Evolutionary conservation across 176 grass and related monocot genomes (phyloP).

Genomic region (Phragmites australis): DNA sequence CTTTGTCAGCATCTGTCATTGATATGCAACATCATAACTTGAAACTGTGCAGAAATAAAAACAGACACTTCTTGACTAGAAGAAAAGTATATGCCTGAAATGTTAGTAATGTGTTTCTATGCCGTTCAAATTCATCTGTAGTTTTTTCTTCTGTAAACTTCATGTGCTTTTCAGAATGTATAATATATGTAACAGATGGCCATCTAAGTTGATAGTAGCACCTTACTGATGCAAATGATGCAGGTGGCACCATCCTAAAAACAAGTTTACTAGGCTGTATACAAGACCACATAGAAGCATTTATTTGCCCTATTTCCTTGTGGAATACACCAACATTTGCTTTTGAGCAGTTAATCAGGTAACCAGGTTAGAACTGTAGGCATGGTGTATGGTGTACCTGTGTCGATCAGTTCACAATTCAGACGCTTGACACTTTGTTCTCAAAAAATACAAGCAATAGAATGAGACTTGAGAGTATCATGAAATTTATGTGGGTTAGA

Average conservation of each 20-base stretch:
- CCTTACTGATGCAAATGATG: background rate
- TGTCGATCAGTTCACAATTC: slow-evolving; percentile 4
- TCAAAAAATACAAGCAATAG: background rate
- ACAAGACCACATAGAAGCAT: background rate
- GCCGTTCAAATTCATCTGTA: background rate
- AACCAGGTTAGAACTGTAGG: background rate
- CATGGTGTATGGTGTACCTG: background rate
- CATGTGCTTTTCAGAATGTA: background rate
- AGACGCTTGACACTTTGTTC: background rate
- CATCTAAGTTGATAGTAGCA: background rate
- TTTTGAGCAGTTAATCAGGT: background rate
- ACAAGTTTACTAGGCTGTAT: background rate
- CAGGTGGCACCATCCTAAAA: background rate
- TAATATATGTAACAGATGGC: background rate
- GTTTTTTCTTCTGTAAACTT: background rate
- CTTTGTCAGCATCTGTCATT: background rate
- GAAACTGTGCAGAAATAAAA: background rate
- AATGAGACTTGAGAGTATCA: background rate
- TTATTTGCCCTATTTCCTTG: background rate
- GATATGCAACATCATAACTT: background rate
- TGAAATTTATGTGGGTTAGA: background rate
- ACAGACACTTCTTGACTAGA: background rate
- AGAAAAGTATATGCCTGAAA: background rate
- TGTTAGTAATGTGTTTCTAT: background rate
- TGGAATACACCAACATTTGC: background rate